Percentiles rank a stretch among this genome's conserved stretches.
phyloP scores from a whole-genome alignment of 345 rosid genomes.

The Euclidium syriacum region DNA sequence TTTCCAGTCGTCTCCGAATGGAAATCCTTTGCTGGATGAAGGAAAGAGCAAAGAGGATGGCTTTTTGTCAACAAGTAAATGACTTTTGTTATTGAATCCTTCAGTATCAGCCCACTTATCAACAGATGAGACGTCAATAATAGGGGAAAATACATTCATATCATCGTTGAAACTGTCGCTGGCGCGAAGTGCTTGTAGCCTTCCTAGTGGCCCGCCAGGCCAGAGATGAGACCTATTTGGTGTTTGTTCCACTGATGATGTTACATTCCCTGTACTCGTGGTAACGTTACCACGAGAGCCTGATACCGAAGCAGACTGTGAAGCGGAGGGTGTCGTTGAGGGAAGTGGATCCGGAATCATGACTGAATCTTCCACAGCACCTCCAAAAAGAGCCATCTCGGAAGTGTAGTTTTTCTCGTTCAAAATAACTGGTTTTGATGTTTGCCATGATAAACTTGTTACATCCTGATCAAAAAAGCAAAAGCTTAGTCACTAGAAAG shows the following conservation, averaged over 20 bases:
- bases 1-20: conserved; percentile 79
- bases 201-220: conserved; percentile 63
- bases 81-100: conserved; percentile 56
- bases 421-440: conserved; percentile 79
- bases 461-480: conserved; percentile 57
- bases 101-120: conserved; percentile 72
- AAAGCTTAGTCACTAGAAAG: background rate
- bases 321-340: conserved; percentile 51
- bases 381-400: conserved; percentile 94
- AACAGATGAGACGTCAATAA: conserved; percentile 74
- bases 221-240: conserved; percentile 58
- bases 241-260: conserved; percentile 60
- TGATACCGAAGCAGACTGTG: conserved; percentile 42
- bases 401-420: conserved; percentile 72
- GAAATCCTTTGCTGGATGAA: conserved; percentile 61
- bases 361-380: conserved; percentile 76
- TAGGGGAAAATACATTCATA: conserved; percentile 94
- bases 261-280: conserved; percentile 32
- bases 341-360: conserved; percentile 98
- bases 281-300: conserved; percentile 50
- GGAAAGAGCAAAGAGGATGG: conserved; percentile 62
- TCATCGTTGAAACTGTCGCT: conserved; percentile 73
- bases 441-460: conserved; percentile 96
- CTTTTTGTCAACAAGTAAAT: conserved; percentile 50
- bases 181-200: conserved; percentile 71